A percentile compares a stretch with the other conserved stretches of the same genome.
Conservation (phyloP, 192 early-diverging fungal species). For the Pecoramyces ruminantium region DNA sequence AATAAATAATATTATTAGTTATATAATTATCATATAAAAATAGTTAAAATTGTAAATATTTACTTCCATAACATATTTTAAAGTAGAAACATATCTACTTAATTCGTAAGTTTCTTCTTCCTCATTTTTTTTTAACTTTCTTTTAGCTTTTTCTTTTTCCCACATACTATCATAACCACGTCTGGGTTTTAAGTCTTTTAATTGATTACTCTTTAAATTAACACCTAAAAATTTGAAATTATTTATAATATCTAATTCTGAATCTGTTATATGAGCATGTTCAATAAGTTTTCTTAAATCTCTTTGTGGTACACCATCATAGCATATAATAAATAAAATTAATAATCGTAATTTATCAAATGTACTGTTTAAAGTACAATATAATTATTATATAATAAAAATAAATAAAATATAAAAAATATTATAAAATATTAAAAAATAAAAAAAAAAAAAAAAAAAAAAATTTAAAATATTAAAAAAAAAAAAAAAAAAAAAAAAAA, state of each 20-base stretch:
- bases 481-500: too few relatives aligned
- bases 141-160: constrained; percentile 29
- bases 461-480: too few relatives aligned
- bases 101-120: constrained; percentile 55
- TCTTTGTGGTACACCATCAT: constrained; percentile 55
- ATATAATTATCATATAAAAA: too few relatives aligned
- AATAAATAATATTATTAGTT: too few relatives aligned
- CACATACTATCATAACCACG: constrained; percentile 1
- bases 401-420: too few relatives aligned
- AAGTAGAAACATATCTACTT: constrained; percentile 55
- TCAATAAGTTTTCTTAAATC: constrained; percentile 49
- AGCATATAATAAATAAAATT: constrained; percentile 63
- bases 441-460: too few relatives aligned
- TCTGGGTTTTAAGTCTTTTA: not conserved
- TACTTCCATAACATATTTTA: constrained; percentile 52
- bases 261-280: constrained; percentile 48
- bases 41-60: too few relatives aligned
- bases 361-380: constrained; percentile 22
- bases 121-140: constrained; percentile 23
- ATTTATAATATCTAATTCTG: constrained; percentile 61
- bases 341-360: constrained; percentile 61
- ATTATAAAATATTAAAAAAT: too few relatives aligned
- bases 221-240: constrained; percentile 55
- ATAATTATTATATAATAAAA: too few relatives aligned
- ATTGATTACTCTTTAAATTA: constrained; percentile 11